A percentile compares a stretch with the other conserved stretches of the same genome.
phyloP scores from a whole-genome alignment of 2,329 filamentous ascomycete species.

The Cordyceps sp. region DNA sequence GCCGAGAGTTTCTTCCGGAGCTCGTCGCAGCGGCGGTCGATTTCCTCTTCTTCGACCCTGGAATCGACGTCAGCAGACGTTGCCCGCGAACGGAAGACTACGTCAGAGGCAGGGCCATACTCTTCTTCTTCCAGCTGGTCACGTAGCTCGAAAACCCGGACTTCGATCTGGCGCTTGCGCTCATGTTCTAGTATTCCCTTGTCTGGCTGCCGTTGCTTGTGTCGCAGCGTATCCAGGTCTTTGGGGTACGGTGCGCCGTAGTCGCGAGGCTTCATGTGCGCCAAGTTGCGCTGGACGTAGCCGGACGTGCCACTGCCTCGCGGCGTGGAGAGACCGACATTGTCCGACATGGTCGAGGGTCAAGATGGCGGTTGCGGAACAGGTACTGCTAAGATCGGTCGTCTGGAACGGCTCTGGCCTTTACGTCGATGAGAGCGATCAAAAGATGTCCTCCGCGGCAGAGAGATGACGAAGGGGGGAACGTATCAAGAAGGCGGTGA shows the following conservation, averaged over 20 bases:
- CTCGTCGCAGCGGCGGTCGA: slow-evolving; percentile 45
- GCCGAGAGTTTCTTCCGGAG: slow-evolving; percentile 22
- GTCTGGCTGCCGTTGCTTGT: slow-evolving; percentile 72
- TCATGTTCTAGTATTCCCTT: slow-evolving; percentile 90
- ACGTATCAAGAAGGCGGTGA: slow-evolving; percentile 9
- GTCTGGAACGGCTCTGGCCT: too few relatives aligned
- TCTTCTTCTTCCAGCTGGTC: slow-evolving; percentile 86
- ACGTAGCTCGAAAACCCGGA: slow-evolving; percentile 79
- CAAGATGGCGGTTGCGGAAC: too few relatives aligned
- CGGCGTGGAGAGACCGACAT: slow-evolving; percentile 89
- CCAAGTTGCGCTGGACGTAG: slow-evolving; percentile 92
- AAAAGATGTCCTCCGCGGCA: too few relatives aligned
- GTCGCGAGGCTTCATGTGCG: slow-evolving; percentile 74
- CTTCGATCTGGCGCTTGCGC: slow-evolving; percentile 75
- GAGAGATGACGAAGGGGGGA: too few relatives aligned
- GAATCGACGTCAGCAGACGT: slow-evolving; percentile 4
- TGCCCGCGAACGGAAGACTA: too few relatives aligned
- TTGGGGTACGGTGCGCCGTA: slow-evolving; percentile 60
- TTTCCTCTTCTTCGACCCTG: slow-evolving; percentile 75
- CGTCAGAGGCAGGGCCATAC: slow-evolving; percentile 22
- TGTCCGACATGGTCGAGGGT: slow-evolving; percentile 97
- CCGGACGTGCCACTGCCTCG: slow-evolving; percentile 92
- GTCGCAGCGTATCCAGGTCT: slow-evolving; percentile 51
- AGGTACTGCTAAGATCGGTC: too few relatives aligned
- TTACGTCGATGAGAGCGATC: too few relatives aligned